Evolutionary conservation across 2,329 filamentous ascomycete species (phyloP).

Genomic region (Xenoacremonium recifei): DNA sequence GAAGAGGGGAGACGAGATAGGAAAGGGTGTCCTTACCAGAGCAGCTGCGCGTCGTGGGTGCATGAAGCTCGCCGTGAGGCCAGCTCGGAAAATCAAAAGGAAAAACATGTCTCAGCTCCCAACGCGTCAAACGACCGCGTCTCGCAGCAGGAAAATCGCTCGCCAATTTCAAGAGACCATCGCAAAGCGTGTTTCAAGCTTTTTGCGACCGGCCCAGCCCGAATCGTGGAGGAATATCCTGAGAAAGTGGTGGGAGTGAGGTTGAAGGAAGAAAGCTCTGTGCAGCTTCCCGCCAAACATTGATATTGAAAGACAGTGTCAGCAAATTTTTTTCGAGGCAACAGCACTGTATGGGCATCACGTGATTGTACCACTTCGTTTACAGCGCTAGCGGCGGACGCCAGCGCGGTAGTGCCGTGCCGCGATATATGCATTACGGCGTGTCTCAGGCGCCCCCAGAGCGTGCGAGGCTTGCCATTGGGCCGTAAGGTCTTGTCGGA

Average conservation of each 20-base stretch:
- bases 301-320: slow-evolving; percentile 34
- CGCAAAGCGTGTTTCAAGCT: not conserved
- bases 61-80: not conserved
- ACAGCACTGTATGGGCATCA: slow-evolving; percentile 22
- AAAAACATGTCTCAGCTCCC: slow-evolving; percentile 7
- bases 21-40: slow-evolving; percentile 21
- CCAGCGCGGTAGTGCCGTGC: slow-evolving; percentile 11
- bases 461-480: slow-evolving; percentile 6
- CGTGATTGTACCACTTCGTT: slow-evolving; percentile 20
- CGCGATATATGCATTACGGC: slow-evolving; percentile 28
- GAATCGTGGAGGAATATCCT: too few relatives aligned
- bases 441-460: slow-evolving; percentile 4
- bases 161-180: not conserved
- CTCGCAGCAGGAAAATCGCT: slow-evolving; percentile 5
- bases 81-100: slow-evolving; percentile 5
- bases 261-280: slow-evolving; percentile 11
- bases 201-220: not conserved
- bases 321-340: slow-evolving; percentile 21
- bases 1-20: slow-evolving; percentile 8
- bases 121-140: slow-evolving; percentile 7
- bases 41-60: not conserved
- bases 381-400: slow-evolving; percentile 19
- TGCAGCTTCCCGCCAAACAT: slow-evolving; percentile 19
- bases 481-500: too few relatives aligned
- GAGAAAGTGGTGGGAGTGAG: slow-evolving; percentile 13